phyloP scores from a whole-genome alignment of 495 filamentous ascomycete species.

The Pyronema omphalodes region DNA sequence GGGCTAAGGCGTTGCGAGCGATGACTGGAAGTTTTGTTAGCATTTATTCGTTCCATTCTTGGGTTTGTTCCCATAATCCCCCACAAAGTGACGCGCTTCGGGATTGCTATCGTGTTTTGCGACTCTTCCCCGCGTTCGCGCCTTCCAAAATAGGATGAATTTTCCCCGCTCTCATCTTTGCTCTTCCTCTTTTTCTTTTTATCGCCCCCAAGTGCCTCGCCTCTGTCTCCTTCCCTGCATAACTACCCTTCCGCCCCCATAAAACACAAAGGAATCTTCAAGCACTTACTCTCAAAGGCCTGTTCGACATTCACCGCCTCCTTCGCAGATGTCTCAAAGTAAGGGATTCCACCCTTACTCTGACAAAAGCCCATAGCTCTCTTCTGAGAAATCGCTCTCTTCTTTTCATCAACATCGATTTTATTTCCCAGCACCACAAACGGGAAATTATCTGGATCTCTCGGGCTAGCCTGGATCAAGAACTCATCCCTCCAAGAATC shows the following conservation, averaged over 20 bases:
- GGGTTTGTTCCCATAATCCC: background rate
- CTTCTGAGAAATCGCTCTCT: constrained; percentile 83
- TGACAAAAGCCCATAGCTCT: constrained; percentile 93
- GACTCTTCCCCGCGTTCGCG: no score
- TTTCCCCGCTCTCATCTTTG: background rate
- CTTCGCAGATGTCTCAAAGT: constrained; percentile 98
- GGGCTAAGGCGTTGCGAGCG: constrained; percentile 79
- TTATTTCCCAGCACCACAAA: constrained; percentile 98
- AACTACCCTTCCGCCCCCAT: background rate
- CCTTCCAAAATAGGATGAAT: no score
- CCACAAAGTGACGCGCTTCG: no score
- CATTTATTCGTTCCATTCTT: background rate
- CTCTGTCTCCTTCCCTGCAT: no score
- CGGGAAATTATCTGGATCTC: constrained; percentile 93
- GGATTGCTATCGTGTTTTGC: no score
- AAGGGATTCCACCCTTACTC: constrained; percentile 90
- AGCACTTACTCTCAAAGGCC: constrained; percentile 70
- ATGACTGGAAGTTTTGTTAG: constrained; percentile 44
- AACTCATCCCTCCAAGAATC: constrained; percentile 99
- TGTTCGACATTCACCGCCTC: constrained; percentile 97
- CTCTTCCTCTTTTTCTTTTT: background rate
- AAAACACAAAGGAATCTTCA: background rate
- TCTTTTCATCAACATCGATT: constrained; percentile 96
- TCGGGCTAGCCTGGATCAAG: constrained; percentile 86
- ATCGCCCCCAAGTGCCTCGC: background rate